Evolutionary conservation across 139 green algal species (phyloP), one percentile per base, ranked within the genome.

Genomic region (Marvania coccoides): DNA sequence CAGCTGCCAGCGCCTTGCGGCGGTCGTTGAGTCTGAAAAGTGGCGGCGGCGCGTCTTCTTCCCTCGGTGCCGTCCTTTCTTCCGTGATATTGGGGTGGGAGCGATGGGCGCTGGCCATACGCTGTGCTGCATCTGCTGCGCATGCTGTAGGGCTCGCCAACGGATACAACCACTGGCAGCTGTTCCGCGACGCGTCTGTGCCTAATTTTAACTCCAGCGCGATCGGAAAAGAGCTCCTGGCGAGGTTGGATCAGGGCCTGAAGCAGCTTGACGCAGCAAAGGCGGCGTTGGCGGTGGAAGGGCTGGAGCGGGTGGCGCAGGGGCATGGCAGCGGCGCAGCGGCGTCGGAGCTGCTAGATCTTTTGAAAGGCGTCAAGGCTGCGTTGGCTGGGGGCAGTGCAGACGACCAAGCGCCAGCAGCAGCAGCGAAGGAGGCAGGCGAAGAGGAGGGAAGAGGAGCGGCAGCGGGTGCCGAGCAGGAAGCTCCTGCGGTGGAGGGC

Each of bases 91-190:
- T 0, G 14, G 46, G 23, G 3, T 74, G 68, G 68, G 28, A 15
- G 8, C 58, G 58, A 33, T 74, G 68, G 68, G 68, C 68, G 2
- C 53, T 74, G 14, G 68, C 39, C 14, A 5, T 74, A 36, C 61
- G 67, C 30, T 69, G 61, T 53, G 34, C 61, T 24, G 8, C 54
- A n/a, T 5, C 24, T 13, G 68, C 58, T 0, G 68, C 46, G 1
- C 19, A 30, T 12, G 48, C 40, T 3, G 31, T 46, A 5, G 67
- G 57, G 4, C 60, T 68, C n/a, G 15, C 29, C 23, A 19, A 6
- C 6, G 14, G 14, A n/a, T 62, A 62, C 19, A 51, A 19, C 19
- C 42, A 51, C 36, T 47, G 55, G 55, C 12, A 46, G 1, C 12
- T 62, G 36, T 62, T 29, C 12, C 8, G 26, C 24, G 40, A 54